Conservation (phyloP, 306 rosid genomes). For the Ochetophila trinervis region DNA sequence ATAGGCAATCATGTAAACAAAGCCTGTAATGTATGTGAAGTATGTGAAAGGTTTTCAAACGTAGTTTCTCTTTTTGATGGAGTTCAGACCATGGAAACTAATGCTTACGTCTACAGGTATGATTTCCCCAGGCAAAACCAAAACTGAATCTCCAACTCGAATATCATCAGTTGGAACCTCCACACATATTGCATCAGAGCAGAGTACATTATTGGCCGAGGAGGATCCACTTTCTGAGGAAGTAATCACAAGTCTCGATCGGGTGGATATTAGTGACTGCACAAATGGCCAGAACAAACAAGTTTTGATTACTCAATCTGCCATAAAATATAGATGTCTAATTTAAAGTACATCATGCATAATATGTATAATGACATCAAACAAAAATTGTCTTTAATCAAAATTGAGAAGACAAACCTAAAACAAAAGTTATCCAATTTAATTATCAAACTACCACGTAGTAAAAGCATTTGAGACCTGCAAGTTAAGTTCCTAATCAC, state of each 20-base stretch:
- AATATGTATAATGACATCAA: neutral
- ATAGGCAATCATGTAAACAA: too few relatives aligned
- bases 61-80: neutral
- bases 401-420: too few relatives aligned
- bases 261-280: constrained; percentile 90
- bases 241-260: constrained; percentile 81
- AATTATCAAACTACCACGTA: too few relatives aligned
- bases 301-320: constrained; percentile 8
- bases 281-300: constrained; percentile 38
- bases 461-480: too few relatives aligned
- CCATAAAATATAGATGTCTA: constrained; percentile 16
- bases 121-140: constrained; percentile 96
- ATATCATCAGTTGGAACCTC: constrained; percentile 92
- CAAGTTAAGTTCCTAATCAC: too few relatives aligned
- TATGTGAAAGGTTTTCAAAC: neutral
- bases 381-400: too few relatives aligned
- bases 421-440: too few relatives aligned
- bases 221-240: constrained; percentile 67
- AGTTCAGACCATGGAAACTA: constrained; percentile 8
- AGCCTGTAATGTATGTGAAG: neutral
- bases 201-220: constrained; percentile 58
- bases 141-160: constrained; percentile 86
- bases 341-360: constrained; percentile 1
- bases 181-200: constrained; percentile 68
- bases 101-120: constrained; percentile 87